A percentile compares a stretch with the other conserved stretches of the same genome.
phyloP scores from a whole-genome alignment of 805 yeast genomes.

The Tetrapisispora pingtungensis region DNA sequence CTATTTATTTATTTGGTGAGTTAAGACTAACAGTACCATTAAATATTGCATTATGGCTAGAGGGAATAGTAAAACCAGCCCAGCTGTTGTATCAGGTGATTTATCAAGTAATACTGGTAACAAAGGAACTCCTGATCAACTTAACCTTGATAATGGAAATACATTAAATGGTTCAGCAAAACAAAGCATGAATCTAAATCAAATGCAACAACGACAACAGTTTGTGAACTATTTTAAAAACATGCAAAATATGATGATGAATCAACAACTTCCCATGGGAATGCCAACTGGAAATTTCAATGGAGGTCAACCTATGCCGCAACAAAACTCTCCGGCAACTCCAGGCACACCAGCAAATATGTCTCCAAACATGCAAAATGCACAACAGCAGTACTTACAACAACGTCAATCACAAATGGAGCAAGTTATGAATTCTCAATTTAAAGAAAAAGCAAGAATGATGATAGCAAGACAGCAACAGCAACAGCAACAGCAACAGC shows the following conservation, averaged over 20 bases:
- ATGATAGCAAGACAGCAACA: neutral
- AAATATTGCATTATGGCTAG: too few species aligned
- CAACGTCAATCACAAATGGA: conserved; percentile 3
- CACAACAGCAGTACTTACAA: neutral
- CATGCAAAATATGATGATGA: conserved; percentile 4
- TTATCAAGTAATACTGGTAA: neutral
- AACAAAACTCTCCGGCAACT: neutral
- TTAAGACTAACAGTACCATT: too few species aligned
- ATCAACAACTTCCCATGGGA: neutral
- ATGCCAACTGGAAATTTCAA: neutral
- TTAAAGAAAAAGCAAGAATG: neutral
- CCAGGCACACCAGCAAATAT: neutral
- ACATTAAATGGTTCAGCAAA: neutral
- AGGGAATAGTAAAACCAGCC: neutral
- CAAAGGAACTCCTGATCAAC: neutral
- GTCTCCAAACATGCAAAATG: neutral
- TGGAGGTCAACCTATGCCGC: neutral
- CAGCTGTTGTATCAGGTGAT: neutral
- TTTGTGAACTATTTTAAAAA: conserved; percentile 1
- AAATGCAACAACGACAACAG: conserved; percentile 3
- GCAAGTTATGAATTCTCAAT: neutral
- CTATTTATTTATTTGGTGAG: too few species aligned
- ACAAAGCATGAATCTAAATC: neutral
- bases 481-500: neutral
- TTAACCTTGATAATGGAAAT: neutral